phyloP scores from a whole-genome alignment of 225 moss, liverwort and hornwort genomes.

The Takakia lepidozioides region DNA sequence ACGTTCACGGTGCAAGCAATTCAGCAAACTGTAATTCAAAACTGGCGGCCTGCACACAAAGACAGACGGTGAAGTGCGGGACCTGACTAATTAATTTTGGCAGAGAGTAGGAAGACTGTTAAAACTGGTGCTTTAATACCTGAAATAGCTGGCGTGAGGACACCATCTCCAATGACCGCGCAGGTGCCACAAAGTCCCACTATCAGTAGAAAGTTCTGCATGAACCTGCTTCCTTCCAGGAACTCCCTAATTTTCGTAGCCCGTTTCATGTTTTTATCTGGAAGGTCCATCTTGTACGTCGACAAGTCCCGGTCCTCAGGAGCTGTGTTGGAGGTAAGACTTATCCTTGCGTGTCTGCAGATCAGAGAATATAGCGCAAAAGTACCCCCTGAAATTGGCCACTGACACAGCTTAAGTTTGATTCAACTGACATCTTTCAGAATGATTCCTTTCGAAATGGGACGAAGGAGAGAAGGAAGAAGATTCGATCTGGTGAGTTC shows the following conservation, averaged over 20 bases:
- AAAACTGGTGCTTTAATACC: too few species aligned
- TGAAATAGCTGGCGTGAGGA: slow-evolving; percentile 77
- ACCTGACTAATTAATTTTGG: too few species aligned
- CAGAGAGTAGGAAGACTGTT: too few species aligned
- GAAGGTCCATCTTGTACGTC: slow-evolving; percentile 37
- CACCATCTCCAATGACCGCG: slow-evolving; percentile 76
- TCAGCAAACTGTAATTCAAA: too few species aligned
- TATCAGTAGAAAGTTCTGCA: slow-evolving; percentile 38
- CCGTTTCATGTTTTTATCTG: slow-evolving; percentile 18
- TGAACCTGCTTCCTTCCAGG: slow-evolving; percentile 26
- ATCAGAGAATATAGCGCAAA: slow-evolving; percentile 69
- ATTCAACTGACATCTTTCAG: too few species aligned
- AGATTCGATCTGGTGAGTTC: too few species aligned
- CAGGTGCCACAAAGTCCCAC: slow-evolving; percentile 57
- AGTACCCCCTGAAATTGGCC: slow-evolving; percentile 62
- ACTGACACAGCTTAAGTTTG: too few species aligned
- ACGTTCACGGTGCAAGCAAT: too few species aligned
- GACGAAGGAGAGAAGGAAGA: too few species aligned
- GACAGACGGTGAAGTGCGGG: too few species aligned
- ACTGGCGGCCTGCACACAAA: too few species aligned
- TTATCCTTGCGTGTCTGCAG: slow-evolving; percentile 46
- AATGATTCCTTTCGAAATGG: too few species aligned
- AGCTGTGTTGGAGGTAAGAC: slow-evolving; percentile 28
- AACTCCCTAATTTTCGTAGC: slow-evolving; percentile 35
- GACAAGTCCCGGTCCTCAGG: slow-evolving; percentile 60